Conservation (phyloP, 2,329 filamentous ascomycete species). For the Phyllosticta paracitricarpa region DNA sequence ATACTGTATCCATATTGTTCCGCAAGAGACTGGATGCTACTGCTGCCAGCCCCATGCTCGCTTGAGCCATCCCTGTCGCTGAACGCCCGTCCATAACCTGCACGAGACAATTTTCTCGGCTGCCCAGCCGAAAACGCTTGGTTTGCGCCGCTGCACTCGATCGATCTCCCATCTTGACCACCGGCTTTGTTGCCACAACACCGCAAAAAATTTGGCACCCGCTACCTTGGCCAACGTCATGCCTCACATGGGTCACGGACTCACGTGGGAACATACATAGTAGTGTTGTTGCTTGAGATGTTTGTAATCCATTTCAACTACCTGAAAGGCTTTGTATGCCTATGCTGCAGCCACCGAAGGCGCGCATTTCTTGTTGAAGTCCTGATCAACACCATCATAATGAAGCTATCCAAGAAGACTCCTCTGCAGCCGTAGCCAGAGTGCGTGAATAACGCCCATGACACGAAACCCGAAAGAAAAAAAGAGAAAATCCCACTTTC, state of each 20-base stretch:
- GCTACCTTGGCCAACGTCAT: neutral
- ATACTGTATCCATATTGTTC: neutral
- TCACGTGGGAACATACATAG: too few species aligned
- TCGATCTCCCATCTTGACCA: neutral
- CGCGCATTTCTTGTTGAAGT: neutral
- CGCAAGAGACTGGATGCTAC: too few species aligned
- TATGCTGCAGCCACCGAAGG: neutral
- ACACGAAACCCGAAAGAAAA: neutral
- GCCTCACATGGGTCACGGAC: neutral
- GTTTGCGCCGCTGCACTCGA: neutral
- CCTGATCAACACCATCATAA: neutral
- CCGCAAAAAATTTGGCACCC: neutral
- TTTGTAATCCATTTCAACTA: neutral
- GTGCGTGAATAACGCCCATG: neutral
- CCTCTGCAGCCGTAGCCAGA: neutral
- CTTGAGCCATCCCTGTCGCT: neutral
- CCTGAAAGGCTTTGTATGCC: neutral
- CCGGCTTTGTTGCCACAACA: neutral
- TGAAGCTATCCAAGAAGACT: neutral
- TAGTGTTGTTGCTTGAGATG: neutral
- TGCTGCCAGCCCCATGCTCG: too few species aligned
- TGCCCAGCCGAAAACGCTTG: neutral
- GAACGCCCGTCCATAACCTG: neutral
- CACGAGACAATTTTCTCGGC: neutral
- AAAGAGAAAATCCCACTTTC: conserved; percentile 3